phyloP scores from a whole-genome alignment of 768 basidiomycete species.

The Arthromyces matolae region DNA sequence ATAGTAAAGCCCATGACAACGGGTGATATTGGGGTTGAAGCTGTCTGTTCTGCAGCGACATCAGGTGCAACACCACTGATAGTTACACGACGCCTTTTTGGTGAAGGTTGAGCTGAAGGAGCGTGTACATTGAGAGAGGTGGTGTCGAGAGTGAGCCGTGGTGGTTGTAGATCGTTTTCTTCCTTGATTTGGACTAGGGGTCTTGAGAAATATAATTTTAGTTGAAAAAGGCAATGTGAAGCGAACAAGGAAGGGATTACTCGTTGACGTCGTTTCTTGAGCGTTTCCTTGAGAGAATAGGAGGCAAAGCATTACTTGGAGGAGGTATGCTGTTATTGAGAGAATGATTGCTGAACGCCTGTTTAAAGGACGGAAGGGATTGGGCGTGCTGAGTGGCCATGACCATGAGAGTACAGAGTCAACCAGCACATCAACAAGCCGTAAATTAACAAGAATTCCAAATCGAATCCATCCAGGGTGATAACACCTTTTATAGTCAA shows the following conservation, averaged over 20 bases:
- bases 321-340: constrained; percentile 46
- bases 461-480: too few relatives aligned
- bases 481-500: not conserved
- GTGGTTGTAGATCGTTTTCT: constrained; percentile 52
- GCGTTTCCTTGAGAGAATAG: constrained; percentile 54
- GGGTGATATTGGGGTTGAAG: constrained; percentile 61
- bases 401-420: constrained; percentile 11
- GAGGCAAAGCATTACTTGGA: constrained; percentile 58
- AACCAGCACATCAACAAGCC: too few relatives aligned
- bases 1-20: constrained; percentile 60
- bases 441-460: too few relatives aligned
- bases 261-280: constrained; percentile 33
- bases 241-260: too few relatives aligned
- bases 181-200: constrained; percentile 53
- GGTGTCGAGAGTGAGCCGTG: constrained; percentile 22
- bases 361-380: constrained; percentile 76
- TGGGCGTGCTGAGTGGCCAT: constrained; percentile 34
- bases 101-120: constrained; percentile 40
- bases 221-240: too few relatives aligned
- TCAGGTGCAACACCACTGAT: constrained; percentile 60
- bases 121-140: constrained; percentile 31
- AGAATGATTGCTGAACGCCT: constrained; percentile 63
- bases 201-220: constrained; percentile 9
- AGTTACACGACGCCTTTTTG: constrained; percentile 70
- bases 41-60: constrained; percentile 40